A percentile compares a stretch with the other conserved stretches of the same genome.
These are phyloP conservation scores for Fusarium multiceps DNA, from an alignment of 2,329 filamentous ascomycete genomes.

Conservation along the genomic window DNA sequence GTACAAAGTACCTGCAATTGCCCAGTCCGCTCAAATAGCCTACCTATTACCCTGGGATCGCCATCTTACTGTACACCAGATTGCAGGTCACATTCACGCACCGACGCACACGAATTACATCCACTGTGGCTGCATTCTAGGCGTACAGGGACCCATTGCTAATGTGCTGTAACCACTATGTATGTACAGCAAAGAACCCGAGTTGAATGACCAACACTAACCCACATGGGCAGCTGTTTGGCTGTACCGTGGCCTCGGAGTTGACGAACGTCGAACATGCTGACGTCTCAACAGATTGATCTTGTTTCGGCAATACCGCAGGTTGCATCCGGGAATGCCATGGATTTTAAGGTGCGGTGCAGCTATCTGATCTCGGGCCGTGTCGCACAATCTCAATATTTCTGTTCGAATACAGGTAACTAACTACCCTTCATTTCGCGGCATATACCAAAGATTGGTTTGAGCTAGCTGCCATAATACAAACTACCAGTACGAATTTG, in stretches of 20 bases:
- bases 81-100: constrained; percentile 13
- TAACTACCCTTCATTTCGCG: neutral
- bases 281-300: constrained; percentile 24
- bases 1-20: neutral
- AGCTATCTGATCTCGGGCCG: constrained; percentile 21
- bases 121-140: constrained; percentile 15
- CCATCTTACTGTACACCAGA: constrained; percentile 2
- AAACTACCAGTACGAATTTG: too few species aligned
- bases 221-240: constrained; percentile 18
- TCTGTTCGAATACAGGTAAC: neutral
- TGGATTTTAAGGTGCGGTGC: constrained; percentile 15
- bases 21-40: neutral
- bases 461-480: neutral
- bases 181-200: neutral
- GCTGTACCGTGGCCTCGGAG: constrained; percentile 29
- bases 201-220: neutral
- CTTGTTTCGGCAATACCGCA: constrained; percentile 30
- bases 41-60: neutral
- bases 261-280: constrained; percentile 28
- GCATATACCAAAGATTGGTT: neutral
- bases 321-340: constrained; percentile 34
- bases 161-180: constrained; percentile 1
- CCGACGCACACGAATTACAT: constrained; percentile 1
- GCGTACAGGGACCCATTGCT: neutral
- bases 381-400: neutral